Conservation (phyloP, 345 rosid genomes). For the Salix exigua region DNA sequence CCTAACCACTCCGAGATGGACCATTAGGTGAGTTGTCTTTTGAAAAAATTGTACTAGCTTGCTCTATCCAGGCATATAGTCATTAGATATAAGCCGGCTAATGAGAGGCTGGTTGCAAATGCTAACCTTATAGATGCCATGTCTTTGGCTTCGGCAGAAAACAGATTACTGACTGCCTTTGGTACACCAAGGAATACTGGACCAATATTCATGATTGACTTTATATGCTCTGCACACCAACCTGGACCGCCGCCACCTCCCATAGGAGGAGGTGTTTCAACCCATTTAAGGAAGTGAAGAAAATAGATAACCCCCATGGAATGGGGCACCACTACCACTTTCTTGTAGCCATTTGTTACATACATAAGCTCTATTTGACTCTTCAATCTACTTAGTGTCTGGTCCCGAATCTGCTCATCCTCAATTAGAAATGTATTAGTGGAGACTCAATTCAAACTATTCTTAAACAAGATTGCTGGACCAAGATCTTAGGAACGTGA, state of each 20-base stretch:
- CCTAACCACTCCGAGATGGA: no score
- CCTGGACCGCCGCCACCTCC: constrained; percentile 63
- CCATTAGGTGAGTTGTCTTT: neutral
- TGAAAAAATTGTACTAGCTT: no score
- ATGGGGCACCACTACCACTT: constrained; percentile 83
- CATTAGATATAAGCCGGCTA: neutral
- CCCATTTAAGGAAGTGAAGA: constrained; percentile 85
- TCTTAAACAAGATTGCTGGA: neutral
- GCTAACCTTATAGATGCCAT: constrained; percentile 51
- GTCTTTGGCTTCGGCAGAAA: constrained; percentile 61
- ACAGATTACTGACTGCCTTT: constrained; percentile 49
- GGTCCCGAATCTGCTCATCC: constrained; percentile 57
- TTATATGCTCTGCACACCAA: constrained; percentile 71
- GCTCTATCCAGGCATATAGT: no score
- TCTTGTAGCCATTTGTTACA: constrained; percentile 50
- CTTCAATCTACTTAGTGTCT: constrained; percentile 67
- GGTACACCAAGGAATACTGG: constrained; percentile 70
- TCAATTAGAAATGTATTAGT: constrained; percentile 24
- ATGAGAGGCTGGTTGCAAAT: neutral
- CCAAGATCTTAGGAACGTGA: neutral
- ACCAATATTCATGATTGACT: constrained; percentile 62
- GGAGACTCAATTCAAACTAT: constrained; percentile 7
- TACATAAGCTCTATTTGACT: constrained; percentile 71
- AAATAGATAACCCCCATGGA: constrained; percentile 73
- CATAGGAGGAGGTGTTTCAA: constrained; percentile 54